Percentiles rank a stretch among this genome's conserved stretches.
phyloP scores from a whole-genome alignment of 345 rosid species.

The Euphorbia tirucalli region DNA sequence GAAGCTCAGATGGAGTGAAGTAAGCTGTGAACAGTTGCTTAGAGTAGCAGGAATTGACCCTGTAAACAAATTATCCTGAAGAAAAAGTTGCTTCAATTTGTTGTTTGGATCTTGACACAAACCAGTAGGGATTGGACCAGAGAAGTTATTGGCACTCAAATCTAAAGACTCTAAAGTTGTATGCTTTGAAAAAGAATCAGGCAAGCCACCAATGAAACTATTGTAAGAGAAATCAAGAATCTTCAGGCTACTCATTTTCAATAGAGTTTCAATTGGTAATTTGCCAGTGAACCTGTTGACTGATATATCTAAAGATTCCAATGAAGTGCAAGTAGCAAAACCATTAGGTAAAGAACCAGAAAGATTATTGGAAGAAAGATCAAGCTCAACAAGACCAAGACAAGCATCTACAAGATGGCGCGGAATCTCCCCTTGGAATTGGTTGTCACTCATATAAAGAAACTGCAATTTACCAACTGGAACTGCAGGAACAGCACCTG shows the following conservation, averaged over 20 bases:
- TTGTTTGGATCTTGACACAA: constrained; percentile 54
- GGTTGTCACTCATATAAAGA: constrained; percentile 50
- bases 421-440: constrained; percentile 71
- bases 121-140: constrained; percentile 54
- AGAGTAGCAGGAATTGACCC: constrained; percentile 67
- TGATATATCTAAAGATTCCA: constrained; percentile 60
- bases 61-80: constrained; percentile 63
- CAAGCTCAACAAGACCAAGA: constrained; percentile 59
- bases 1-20: constrained; percentile 86
- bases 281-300: constrained; percentile 66
- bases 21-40: constrained; percentile 84
- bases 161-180: constrained; percentile 56
- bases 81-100: constrained; percentile 57
- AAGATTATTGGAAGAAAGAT: constrained; percentile 72
- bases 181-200: constrained; percentile 57
- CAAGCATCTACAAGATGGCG: constrained; percentile 58
- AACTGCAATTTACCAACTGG: constrained; percentile 46
- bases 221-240: constrained; percentile 58
- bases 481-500: constrained; percentile 59
- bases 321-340: constrained; percentile 54
- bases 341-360: constrained; percentile 63
- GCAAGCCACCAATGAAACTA: constrained; percentile 53
- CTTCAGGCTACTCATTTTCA: constrained; percentile 58
- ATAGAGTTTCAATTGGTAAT: constrained; percentile 56
- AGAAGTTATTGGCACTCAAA: constrained; percentile 73